A percentile compares a stretch with the other conserved stretches of the same genome.
Evolutionary conservation across 2,329 filamentous ascomycete species (phyloP).

Genomic region (Bipolaris victoriae): DNA sequence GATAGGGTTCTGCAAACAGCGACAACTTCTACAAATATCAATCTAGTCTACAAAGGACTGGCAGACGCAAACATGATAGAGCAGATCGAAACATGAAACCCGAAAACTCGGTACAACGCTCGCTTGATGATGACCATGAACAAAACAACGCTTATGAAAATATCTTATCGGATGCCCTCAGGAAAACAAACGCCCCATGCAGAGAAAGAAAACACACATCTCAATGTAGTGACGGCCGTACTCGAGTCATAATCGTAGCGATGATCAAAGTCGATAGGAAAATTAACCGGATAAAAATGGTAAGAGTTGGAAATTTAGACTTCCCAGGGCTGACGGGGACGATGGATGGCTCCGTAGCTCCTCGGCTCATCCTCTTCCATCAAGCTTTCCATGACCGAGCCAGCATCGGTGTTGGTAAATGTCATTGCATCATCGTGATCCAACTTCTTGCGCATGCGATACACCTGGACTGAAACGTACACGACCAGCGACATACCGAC

Average conservation of each 20-base stretch:
- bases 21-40: conserved; percentile 1
- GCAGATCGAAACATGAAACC: background rate
- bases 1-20: background rate
- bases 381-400: conserved; percentile 57
- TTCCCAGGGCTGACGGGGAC: conserved; percentile 24
- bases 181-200: background rate
- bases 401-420: conserved; percentile 73
- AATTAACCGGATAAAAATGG: background rate
- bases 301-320: conserved; percentile 5
- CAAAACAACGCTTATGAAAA: background rate
- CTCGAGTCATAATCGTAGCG: conserved; percentile 1
- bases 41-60: conserved; percentile 12
- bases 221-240: background rate
- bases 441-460: conserved; percentile 40
- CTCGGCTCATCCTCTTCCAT: conserved; percentile 45
- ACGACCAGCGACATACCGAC: conserved; percentile 68
- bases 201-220: background rate
- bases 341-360: conserved; percentile 34
- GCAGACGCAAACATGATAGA: background rate
- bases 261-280: background rate
- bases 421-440: conserved; percentile 56
- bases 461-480: conserved; percentile 42
- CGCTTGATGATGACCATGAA: conserved; percentile 4
- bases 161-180: background rate
- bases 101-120: conserved; percentile 2